phyloP scores from a whole-genome alignment of 1,139 yeast species.

The Yamadazyma atlantica region DNA sequence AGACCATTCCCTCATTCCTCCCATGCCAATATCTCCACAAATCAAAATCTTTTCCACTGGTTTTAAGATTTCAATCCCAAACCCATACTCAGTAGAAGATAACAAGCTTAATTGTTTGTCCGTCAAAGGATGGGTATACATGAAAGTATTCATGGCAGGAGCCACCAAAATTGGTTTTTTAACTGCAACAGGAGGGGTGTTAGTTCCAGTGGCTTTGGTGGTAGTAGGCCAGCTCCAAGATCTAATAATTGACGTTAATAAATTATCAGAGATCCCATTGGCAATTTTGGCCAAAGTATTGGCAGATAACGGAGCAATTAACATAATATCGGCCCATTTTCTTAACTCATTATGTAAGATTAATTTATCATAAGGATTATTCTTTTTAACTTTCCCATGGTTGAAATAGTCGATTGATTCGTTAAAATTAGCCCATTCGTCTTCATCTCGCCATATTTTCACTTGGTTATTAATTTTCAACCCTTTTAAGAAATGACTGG shows the following conservation, averaged over 20 bases:
- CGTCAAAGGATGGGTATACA: conserved; percentile 94
- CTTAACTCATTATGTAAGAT: conserved; percentile 85
- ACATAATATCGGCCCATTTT: conserved; percentile 92
- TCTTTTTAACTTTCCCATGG: conserved; percentile 17
- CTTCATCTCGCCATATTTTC: conserved; percentile 90
- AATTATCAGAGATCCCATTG: conserved; percentile 88
- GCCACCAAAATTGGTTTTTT: conserved; percentile 83
- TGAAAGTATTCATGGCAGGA: conserved; percentile 96
- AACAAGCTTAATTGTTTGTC: conserved; percentile 72
- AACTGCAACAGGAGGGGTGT: conserved; percentile 1
- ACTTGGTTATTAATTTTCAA: conserved; percentile 78
- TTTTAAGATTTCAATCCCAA: conserved; percentile 71
- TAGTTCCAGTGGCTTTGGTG: conserved; percentile 8
- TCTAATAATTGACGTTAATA: conserved; percentile 77
- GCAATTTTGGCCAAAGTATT: conserved; percentile 89
- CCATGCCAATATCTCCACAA: conserved; percentile 97
- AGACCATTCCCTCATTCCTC: conserved; percentile 98
- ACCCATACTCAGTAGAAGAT: conserved; percentile 39
- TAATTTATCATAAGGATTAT: conserved; percentile 39
- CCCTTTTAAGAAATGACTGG: conserved; percentile 80
- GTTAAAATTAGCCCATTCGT: conserved; percentile 74
- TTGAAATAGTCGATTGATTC: conserved; percentile 25
- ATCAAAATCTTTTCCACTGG: conserved; percentile 93
- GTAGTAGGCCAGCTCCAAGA: conserved; percentile 75
- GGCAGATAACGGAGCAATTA: conserved; percentile 92